phyloP scores from a whole-genome alignment of 495 filamentous ascomycete species.

The Amniculicola lignicola region DNA sequence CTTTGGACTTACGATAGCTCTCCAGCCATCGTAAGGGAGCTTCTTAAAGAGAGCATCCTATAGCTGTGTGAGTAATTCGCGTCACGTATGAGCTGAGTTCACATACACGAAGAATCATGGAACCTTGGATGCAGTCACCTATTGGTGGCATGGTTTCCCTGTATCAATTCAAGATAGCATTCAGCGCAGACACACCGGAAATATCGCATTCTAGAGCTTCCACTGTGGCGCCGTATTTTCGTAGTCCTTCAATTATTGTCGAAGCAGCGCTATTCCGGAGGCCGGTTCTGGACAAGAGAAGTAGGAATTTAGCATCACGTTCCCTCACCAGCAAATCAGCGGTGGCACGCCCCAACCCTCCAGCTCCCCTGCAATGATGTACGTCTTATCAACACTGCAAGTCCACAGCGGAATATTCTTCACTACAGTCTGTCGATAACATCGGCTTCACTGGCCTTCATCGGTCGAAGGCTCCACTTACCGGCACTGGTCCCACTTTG shows the following conservation, averaged over 20 bases:
- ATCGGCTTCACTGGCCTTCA: too few relatives aligned
- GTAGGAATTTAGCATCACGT: conserved; percentile 36
- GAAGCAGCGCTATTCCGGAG: not conserved
- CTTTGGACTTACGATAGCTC: not conserved
- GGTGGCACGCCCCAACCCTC: conserved; percentile 37
- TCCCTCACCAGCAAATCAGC: conserved; percentile 34
- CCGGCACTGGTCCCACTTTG: too few relatives aligned
- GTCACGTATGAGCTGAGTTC: not conserved
- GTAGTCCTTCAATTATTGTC: not conserved
- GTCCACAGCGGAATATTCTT: not conserved
- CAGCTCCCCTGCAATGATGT: conserved; percentile 41
- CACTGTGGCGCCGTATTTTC: not conserved
- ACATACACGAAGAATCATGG: conserved; percentile 10
- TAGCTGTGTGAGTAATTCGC: conserved; percentile 1
- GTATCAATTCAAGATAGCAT: not conserved
- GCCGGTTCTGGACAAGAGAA: conserved; percentile 28
- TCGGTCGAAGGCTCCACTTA: too few relatives aligned
- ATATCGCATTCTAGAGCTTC: not conserved
- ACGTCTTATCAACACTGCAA: conserved; percentile 18
- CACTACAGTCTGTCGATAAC: not conserved
- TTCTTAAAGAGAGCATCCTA: not conserved
- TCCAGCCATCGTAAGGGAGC: not conserved
- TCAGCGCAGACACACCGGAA: not conserved
- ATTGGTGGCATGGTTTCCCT: not conserved
- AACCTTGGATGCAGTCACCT: conserved; percentile 1